Percentiles rank a stretch among this genome's conserved stretches.
Conservation (phyloP, 345 rosid species). For the Melaleuca alternifolia region DNA sequence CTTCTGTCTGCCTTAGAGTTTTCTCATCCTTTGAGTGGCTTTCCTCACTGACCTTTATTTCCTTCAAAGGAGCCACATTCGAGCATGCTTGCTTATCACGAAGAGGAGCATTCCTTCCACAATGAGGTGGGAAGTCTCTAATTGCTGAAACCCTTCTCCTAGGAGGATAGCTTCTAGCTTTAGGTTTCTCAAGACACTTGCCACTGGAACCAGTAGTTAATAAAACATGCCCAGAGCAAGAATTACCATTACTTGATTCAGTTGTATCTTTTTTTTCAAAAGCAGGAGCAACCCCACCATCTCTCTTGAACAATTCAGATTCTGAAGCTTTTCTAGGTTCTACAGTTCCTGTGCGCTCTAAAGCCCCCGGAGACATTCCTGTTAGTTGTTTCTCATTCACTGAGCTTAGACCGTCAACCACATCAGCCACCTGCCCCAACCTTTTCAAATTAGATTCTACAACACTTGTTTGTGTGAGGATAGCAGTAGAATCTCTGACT, state of each 20-base stretch:
- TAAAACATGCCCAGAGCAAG: neutral
- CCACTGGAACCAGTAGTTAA: neutral
- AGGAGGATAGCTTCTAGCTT: slow-evolving; percentile 24
- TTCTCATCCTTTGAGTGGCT: neutral
- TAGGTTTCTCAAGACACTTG: neutral
- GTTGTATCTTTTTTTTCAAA: neutral
- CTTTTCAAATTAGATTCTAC: neutral
- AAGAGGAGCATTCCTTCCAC: slow-evolving; percentile 30
- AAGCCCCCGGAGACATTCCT: neutral
- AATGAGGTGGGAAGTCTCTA: slow-evolving; percentile 44
- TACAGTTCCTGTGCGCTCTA: neutral
- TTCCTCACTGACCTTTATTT: slow-evolving; percentile 4
- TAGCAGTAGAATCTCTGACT: neutral
- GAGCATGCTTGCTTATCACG: slow-evolving; percentile 1
- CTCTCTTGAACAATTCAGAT: neutral
- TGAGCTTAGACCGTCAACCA: neutral
- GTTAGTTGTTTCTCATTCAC: neutral
- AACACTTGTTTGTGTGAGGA: neutral
- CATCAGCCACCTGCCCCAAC: neutral
- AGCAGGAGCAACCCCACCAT: slow-evolving; percentile 1
- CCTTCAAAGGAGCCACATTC: slow-evolving; percentile 2
- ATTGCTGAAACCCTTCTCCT: slow-evolving; percentile 34
- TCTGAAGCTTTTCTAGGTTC: neutral
- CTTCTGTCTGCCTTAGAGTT: neutral
- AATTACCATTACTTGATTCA: neutral